These are phyloP conservation scores for Mycena vitilis DNA, from an alignment of 768 basidiomycete genomes.

Conservation along the genomic window DNA sequence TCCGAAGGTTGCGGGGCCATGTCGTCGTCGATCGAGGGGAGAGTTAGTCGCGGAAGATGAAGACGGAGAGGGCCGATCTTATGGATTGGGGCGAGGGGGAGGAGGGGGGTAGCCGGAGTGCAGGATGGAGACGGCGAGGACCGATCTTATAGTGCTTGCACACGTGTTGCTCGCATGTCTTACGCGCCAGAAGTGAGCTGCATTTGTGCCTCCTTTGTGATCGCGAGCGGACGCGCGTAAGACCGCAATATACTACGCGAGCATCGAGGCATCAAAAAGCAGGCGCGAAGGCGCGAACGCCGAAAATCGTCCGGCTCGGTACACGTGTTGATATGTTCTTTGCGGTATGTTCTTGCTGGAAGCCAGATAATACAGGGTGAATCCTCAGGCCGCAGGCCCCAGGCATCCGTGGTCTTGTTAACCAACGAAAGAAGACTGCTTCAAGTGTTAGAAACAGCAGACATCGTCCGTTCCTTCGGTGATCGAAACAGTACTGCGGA, in stretches of 20 bases:
- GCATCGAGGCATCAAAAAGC: constrained; percentile 30
- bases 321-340: constrained; percentile 17
- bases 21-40: constrained; percentile 9
- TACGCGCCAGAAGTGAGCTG: constrained; percentile 34
- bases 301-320: neutral
- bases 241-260: constrained; percentile 23
- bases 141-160: constrained; percentile 36
- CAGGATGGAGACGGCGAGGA: constrained; percentile 37
- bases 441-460: no score
- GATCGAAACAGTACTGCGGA: no score
- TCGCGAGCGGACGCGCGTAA: constrained; percentile 18
- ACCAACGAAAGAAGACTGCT: no score
- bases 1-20: constrained; percentile 17
- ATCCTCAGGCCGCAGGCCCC: no score
- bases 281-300: no score
- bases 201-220: constrained; percentile 23
- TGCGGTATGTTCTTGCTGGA: no score
- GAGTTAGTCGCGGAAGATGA: constrained; percentile 39
- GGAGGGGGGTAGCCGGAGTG: constrained; percentile 2
- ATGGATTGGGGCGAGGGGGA: no score
- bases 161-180: constrained; percentile 53
- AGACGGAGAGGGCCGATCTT: constrained; percentile 11
- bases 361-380: no score
- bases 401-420: no score
- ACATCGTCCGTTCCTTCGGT: no score